phyloP scores from a whole-genome alignment of 441 rosid genomes.

The Geranium incanum region DNA sequence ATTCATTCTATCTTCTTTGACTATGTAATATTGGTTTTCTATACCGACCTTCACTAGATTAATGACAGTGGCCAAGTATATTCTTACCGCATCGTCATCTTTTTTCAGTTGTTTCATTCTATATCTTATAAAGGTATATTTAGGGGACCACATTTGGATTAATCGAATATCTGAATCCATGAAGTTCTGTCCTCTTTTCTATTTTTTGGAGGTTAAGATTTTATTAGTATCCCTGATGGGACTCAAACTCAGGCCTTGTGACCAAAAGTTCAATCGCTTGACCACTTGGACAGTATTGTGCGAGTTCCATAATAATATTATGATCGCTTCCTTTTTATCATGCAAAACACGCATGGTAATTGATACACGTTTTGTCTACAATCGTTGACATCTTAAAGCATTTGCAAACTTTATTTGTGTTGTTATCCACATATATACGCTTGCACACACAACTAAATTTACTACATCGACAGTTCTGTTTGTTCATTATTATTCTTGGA shows the following conservation, averaged over 20 bases:
- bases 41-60: neutral
- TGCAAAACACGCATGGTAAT: neutral
- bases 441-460: neutral
- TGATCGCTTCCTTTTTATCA: neutral
- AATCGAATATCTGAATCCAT: neutral
- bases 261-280: too few species aligned
- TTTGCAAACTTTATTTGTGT: neutral
- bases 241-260: too few species aligned
- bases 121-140: neutral
- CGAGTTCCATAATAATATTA: neutral
- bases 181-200: neutral
- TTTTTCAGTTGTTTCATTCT: conserved; percentile 1
- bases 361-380: neutral
- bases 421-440: neutral
- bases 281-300: neutral
- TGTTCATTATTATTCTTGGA: neutral
- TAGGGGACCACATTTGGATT: neutral
- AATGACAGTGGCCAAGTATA: neutral
- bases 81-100: neutral
- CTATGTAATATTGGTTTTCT: neutral
- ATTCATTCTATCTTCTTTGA: neutral
- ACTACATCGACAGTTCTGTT: neutral
- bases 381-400: neutral
- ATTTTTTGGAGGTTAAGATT: too few species aligned
- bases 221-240: too few species aligned